These are phyloP conservation scores for Lyophyllum decastes DNA, from an alignment of 768 basidiomycete species.

Conservation along the genomic window DNA sequence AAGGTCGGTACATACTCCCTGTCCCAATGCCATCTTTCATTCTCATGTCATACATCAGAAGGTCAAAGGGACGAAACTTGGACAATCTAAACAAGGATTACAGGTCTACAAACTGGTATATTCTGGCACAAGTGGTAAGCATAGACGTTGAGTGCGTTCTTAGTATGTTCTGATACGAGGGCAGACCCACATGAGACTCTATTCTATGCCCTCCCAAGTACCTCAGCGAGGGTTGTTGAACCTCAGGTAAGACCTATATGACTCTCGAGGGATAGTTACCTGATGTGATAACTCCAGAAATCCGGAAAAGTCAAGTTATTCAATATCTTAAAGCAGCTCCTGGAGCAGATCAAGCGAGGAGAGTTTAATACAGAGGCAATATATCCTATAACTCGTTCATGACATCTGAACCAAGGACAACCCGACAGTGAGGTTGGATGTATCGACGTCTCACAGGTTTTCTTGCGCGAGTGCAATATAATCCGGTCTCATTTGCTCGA, in stretches of 20 bases:
- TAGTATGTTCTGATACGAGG: background rate
- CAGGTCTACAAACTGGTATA: slow-evolving; percentile 55
- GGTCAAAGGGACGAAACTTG: slow-evolving; percentile 11
- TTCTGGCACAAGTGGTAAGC: slow-evolving; percentile 5
- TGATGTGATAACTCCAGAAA: slow-evolving; percentile 8
- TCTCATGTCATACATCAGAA: background rate
- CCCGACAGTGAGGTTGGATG: background rate
- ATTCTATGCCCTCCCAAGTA: slow-evolving; percentile 76
- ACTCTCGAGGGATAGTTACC: background rate
- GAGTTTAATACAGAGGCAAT: slow-evolving; percentile 10
- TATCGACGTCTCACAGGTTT: too few relatives aligned
- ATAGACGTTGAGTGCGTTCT: too few relatives aligned
- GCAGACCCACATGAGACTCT: slow-evolving; percentile 50
- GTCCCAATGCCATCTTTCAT: background rate
- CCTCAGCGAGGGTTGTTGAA: slow-evolving; percentile 72
- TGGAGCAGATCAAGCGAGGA: slow-evolving; percentile 8
- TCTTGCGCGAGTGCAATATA: too few relatives aligned
- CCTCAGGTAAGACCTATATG: slow-evolving; percentile 54
- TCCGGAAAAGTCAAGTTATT: slow-evolving; percentile 13
- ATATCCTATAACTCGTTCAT: background rate
- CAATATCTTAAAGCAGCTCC: background rate
- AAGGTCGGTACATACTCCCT: slow-evolving; percentile 4
- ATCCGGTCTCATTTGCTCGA: too few relatives aligned
- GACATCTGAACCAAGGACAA: background rate
- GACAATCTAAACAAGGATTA: slow-evolving; percentile 31